Evolutionary conservation across 768 basidiomycete species (phyloP).

Genomic region (Serpula lacrymans): DNA sequence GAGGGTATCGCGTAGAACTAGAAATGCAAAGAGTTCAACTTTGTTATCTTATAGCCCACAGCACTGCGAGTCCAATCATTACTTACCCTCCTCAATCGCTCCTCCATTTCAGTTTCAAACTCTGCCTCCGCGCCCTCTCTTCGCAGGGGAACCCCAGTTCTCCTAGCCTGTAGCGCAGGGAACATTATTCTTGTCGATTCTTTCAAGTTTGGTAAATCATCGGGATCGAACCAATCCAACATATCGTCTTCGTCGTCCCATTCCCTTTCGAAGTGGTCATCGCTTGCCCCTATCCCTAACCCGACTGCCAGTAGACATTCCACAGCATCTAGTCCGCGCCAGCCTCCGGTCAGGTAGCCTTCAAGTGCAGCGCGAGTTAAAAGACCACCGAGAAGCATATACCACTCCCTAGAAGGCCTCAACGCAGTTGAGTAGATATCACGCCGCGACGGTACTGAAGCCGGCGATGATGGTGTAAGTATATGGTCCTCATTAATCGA

Average conservation of each 20-base stretch:
- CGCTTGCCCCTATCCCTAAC: conserved; percentile 39
- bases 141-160: conserved; percentile 22
- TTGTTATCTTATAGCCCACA: neutral
- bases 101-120: conserved; percentile 72
- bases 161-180: conserved; percentile 40
- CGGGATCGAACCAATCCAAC: conserved; percentile 67
- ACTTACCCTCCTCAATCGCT: conserved; percentile 65
- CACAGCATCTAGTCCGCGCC: conserved; percentile 68
- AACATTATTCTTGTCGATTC: conserved; percentile 72
- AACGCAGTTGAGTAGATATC: conserved; percentile 48
- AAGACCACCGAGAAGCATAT: conserved; percentile 71
- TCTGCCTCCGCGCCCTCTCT: conserved; percentile 62
- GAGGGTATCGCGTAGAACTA: conserved; percentile 78
- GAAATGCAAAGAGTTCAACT: conserved; percentile 4
- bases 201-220: conserved; percentile 65
- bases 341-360: conserved; percentile 79
- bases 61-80: conserved; percentile 1
- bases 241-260: conserved; percentile 32
- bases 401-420: conserved; percentile 76
- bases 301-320: conserved; percentile 76
- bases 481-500: no score
- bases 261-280: conserved; percentile 17
- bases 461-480: conserved; percentile 7
- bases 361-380: conserved; percentile 82
- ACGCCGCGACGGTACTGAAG: conserved; percentile 13